phyloP scores from a whole-genome alignment of 495 filamentous ascomycete species.

The Penicillium atrosanguineum region DNA sequence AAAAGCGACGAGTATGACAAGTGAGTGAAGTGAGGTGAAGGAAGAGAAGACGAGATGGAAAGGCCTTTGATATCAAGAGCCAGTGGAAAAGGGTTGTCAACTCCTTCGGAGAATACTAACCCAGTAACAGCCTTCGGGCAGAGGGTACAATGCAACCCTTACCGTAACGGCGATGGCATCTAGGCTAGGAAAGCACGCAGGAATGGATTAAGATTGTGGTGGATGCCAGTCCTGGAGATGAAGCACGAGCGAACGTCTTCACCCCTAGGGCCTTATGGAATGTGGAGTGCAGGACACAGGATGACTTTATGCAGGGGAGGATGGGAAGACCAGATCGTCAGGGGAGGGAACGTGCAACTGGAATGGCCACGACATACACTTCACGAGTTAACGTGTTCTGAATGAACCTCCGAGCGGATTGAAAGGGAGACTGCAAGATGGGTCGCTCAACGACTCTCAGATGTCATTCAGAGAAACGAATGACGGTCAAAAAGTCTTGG shows the following conservation, averaged over 20 bases:
- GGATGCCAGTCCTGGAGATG: conserved; percentile 51
- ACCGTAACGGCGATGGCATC: conserved; percentile 63
- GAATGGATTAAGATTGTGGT: conserved; percentile 40
- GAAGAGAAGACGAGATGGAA: conserved; percentile 15
- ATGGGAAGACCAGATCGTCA: conserved; percentile 37
- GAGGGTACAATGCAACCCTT: conserved; percentile 58
- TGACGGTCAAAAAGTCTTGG: neutral
- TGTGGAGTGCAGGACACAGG: conserved; percentile 48
- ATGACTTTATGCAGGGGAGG: conserved; percentile 45
- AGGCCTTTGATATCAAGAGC: conserved; percentile 27
- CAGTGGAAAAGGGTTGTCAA: conserved; percentile 14
- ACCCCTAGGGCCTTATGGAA: conserved; percentile 57
- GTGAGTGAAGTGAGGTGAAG: conserved; percentile 14
- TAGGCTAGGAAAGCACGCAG: conserved; percentile 51
- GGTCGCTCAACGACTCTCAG: conserved; percentile 20
- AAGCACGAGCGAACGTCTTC: conserved; percentile 74
- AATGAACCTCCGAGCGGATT: conserved; percentile 20
- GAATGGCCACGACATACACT: conserved; percentile 38
- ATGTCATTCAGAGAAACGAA: conserved; percentile 18
- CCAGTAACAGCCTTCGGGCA: conserved; percentile 48
- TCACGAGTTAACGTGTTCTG: conserved; percentile 32
- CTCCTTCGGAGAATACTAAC: conserved; percentile 41
- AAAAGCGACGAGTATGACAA: neutral
- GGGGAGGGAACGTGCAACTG: conserved; percentile 33
- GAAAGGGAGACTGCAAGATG: conserved; percentile 15